phyloP scores from a whole-genome alignment of 2,329 filamentous ascomycete species.

The Alternaria triticina region DNA sequence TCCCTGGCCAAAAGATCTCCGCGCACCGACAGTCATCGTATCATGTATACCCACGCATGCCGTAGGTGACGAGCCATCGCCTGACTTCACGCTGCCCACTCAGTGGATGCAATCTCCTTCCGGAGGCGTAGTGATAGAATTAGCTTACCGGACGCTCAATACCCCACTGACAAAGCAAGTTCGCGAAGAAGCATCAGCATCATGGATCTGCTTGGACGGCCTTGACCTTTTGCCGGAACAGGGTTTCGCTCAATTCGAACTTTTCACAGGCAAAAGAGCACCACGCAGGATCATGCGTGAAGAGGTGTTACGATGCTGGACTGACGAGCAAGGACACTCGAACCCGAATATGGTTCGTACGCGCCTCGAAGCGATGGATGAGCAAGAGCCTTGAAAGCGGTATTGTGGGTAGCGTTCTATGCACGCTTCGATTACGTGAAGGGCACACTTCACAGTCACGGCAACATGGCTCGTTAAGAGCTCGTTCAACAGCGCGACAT shows the following conservation, averaged over 20 bases:
- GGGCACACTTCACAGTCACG: no score
- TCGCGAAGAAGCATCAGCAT: conserved; percentile 62
- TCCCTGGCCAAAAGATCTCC: conserved; percentile 68
- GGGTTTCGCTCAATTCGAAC: conserved; percentile 79
- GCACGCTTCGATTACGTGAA: no score
- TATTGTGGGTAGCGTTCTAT: no score
- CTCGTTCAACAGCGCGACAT: neutral
- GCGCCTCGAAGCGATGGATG: conserved; percentile 38
- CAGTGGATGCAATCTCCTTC: conserved; percentile 75
- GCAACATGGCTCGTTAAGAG: neutral
- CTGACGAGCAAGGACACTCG: conserved; percentile 32
- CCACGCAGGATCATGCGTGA: conserved; percentile 73
- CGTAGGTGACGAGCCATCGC: conserved; percentile 66
- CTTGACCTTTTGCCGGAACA: conserved; percentile 78
- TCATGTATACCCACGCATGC: conserved; percentile 76
- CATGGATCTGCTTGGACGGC: conserved; percentile 78
- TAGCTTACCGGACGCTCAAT: conserved; percentile 73
- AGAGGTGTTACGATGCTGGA: conserved; percentile 57
- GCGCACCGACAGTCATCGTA: conserved; percentile 73
- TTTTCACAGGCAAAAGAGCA: conserved; percentile 76
- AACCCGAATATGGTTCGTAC: conserved; percentile 36
- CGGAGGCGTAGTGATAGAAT: conserved; percentile 78
- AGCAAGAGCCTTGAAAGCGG: conserved; percentile 34
- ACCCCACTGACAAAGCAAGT: conserved; percentile 75
- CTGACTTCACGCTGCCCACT: conserved; percentile 71